Evolutionary conservation across 768 basidiomycete genomes (phyloP), one percentile per base, ranked within the genome.

Genomic region (Trametes meyenii): DNA sequence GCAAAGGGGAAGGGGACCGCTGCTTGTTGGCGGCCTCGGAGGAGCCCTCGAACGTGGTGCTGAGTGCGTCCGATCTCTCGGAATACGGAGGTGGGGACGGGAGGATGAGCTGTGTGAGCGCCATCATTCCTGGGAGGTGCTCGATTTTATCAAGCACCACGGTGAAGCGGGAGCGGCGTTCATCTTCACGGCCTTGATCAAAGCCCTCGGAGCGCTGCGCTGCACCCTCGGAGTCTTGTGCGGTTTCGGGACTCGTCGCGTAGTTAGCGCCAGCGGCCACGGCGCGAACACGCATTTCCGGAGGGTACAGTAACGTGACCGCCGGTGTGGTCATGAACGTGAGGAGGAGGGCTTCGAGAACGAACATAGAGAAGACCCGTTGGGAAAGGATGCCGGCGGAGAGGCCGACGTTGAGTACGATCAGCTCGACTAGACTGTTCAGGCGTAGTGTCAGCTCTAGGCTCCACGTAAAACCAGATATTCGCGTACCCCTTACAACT

Each of bases 401-500:
- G 2, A 96, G 78, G 3, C 96, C 96, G 63, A 98, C 92, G 68
- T 98, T 99, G 63, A 98, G 86, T 3, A 98, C 96, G 67, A 98
- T 97, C 17, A 98, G 80, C 70, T 97, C 96, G 11, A 98, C 90
- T 5, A 97, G 80, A 23, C 90, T 92, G 51, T 17, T 17, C 13
- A 21, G 10, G 7, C 29, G 3, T 5, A 11, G 39, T 45, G 17
- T 44, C 17, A 44, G 21, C 21, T 29, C 35, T 35, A 2, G 11
- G 2, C 2, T 2, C 10, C 11, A n/a, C 1, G 10, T 1, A 35
- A 4, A 50, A 55, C 24, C 11, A 17, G 55, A 53, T n/a, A 40
- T 11, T 13, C 23, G 67, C 79, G 38, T 59, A 90, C 90, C 94
- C 95, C 81, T 98, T 96, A 71, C 95, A 96, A 69, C 88, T 91